Conservation (phyloP, 345 rosid species). For the Stellera chamaejasme region DNA sequence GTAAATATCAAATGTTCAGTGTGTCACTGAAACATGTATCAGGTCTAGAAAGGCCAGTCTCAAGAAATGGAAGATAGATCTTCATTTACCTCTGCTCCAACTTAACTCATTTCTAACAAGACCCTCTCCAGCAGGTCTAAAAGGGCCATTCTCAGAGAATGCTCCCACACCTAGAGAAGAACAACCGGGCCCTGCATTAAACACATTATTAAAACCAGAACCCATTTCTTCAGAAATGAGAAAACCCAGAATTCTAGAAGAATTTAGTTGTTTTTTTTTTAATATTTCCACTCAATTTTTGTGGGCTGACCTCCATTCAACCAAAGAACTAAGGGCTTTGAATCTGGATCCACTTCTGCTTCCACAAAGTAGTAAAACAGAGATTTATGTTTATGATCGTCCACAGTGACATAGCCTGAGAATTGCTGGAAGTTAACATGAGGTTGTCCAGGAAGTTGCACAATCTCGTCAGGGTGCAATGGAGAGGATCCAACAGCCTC, state of each 20-base stretch:
- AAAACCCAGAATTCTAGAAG: neutral
- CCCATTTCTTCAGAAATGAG: neutral
- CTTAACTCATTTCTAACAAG: slow-evolving; percentile 50
- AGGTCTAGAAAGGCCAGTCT: neutral
- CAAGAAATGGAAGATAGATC: neutral
- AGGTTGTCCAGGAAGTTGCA: slow-evolving; percentile 56
- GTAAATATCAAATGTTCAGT: slow-evolving; percentile 10
- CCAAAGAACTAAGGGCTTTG: slow-evolving; percentile 77
- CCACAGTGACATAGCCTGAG: slow-evolving; percentile 60
- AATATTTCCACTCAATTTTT: neutral
- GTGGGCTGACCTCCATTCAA: slow-evolving; percentile 52
- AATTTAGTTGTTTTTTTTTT: neutral
- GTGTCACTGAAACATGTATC: neutral
- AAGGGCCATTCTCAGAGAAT: slow-evolving; percentile 68
- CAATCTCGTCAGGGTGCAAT: slow-evolving; percentile 27
- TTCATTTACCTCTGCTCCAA: slow-evolving; percentile 51
- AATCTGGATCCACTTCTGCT: slow-evolving; percentile 51
- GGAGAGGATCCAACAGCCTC: slow-evolving; percentile 24
- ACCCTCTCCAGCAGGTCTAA: slow-evolving; percentile 51
- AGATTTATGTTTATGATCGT: slow-evolving; percentile 39
- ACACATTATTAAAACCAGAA: neutral
- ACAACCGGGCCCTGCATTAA: slow-evolving; percentile 62
- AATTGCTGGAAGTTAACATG: slow-evolving; percentile 43
- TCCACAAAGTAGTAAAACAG: slow-evolving; percentile 74
- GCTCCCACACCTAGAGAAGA: slow-evolving; percentile 78